Evolutionary conservation across 2,329 filamentous ascomycete species (phyloP).

Genomic region (Rutstroemia sp.): DNA sequence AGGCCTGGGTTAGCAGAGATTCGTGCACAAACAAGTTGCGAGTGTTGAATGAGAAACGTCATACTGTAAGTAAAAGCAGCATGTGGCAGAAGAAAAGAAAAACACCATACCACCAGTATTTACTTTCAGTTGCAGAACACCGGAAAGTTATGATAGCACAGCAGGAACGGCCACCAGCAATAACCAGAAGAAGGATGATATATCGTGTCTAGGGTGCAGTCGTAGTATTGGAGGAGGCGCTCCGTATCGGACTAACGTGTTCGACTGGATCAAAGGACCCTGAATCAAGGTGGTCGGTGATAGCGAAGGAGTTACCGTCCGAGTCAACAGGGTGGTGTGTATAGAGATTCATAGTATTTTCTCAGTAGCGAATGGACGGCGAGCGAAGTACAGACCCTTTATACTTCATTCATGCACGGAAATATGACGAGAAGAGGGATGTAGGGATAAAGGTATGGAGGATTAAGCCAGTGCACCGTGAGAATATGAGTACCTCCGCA

Average conservation of each 20-base stretch:
- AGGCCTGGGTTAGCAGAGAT: neutral
- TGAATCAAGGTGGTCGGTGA: neutral
- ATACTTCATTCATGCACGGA: constrained; percentile 3
- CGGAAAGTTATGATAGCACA: neutral
- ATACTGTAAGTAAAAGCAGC: neutral
- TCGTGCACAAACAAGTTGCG: neutral
- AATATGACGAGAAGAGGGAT: neutral
- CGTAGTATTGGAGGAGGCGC: neutral
- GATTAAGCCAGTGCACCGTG: too few species aligned
- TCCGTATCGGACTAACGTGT: neutral
- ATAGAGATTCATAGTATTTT: constrained; percentile 5
- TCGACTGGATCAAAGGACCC: neutral
- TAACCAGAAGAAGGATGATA: neutral
- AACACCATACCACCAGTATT: neutral
- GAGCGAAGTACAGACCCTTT: neutral
- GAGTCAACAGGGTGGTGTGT: neutral
- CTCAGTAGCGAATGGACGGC: neutral
- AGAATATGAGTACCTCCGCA: neutral
- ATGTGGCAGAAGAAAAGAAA: too few species aligned
- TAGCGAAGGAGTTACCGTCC: neutral
- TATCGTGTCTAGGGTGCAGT: too few species aligned
- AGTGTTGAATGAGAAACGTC: neutral
- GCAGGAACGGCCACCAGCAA: neutral
- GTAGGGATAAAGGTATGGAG: neutral
- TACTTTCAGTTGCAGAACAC: neutral